A percentile compares a stretch with the other conserved stretches of the same genome.
Conservation (phyloP, 2,329 filamentous ascomycete genomes). For the Diaporthe capsici region DNA sequence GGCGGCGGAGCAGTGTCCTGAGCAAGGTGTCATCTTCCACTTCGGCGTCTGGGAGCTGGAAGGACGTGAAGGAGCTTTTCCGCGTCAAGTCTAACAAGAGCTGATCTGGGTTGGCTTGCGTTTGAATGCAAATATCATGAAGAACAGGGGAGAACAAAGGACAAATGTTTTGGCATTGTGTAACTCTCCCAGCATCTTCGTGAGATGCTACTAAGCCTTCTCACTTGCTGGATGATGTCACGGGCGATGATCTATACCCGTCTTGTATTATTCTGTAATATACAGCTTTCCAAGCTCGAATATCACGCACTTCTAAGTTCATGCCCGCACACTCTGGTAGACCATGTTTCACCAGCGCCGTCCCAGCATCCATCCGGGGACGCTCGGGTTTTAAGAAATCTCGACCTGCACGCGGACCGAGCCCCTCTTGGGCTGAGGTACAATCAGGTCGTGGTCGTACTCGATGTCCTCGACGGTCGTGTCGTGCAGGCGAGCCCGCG, state of each 20-base stretch:
- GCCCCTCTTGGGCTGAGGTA: slow-evolving; percentile 43
- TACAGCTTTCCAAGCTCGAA: not conserved
- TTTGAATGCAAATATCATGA: not conserved
- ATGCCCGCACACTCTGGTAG: not conserved
- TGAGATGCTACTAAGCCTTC: too few species aligned
- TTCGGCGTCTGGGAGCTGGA: not conserved
- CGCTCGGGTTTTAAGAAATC: not conserved
- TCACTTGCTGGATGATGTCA: not conserved
- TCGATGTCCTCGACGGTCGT: slow-evolving; percentile 43
- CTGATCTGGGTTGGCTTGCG: not conserved
- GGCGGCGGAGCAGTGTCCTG: slow-evolving; percentile 32
- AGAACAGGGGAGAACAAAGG: too few species aligned
- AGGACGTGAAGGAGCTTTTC: slow-evolving; percentile 21
- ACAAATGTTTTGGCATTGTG: too few species aligned
- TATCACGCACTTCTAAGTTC: not conserved
- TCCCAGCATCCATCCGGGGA: too few species aligned
- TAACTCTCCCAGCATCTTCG: too few species aligned
- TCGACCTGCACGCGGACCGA: not conserved
- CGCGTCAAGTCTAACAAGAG: not conserved
- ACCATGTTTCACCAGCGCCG: too few species aligned
- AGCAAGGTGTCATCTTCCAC: slow-evolving; percentile 19
- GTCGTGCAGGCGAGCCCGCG: slow-evolving; percentile 37
- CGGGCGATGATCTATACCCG: too few species aligned
- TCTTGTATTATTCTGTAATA: not conserved
- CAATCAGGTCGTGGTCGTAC: slow-evolving; percentile 43